phyloP scores from a whole-genome alignment of 2,329 filamentous ascomycete genomes.

The Seiridium unicorne region DNA sequence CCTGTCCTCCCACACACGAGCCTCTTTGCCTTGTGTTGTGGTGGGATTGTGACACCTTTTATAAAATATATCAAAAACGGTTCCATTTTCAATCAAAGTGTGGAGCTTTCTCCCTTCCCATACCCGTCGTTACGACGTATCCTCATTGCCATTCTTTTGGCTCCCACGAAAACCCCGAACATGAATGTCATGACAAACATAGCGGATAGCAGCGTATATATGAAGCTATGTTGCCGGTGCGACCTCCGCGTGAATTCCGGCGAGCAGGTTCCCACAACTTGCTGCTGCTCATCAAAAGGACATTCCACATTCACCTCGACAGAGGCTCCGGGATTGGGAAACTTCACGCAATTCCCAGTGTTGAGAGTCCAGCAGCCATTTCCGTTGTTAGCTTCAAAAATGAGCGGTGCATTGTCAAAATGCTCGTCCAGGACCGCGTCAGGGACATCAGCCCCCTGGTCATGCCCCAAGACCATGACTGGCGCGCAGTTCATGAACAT shows the following conservation, averaged over 20 bases:
- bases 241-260: background rate
- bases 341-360: constrained; percentile 55
- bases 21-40: too few relatives aligned
- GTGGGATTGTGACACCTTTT: too few relatives aligned
- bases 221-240: background rate
- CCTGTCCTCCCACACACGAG: too few relatives aligned
- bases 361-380: constrained; percentile 53
- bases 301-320: constrained; percentile 45
- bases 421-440: background rate
- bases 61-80: too few relatives aligned
- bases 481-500: constrained; percentile 98
- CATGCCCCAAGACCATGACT: constrained; percentile 61
- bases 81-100: too few relatives aligned
- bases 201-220: background rate
- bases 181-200: background rate
- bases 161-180: background rate
- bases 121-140: background rate
- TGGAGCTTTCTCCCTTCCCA: too few relatives aligned
- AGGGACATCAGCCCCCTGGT: constrained; percentile 37
- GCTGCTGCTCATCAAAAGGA: background rate
- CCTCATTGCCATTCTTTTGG: background rate
- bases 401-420: constrained; percentile 63
- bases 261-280: background rate
- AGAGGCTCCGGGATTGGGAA: constrained; percentile 64
- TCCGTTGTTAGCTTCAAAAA: constrained; percentile 68